These are phyloP conservation scores for Lunularia cruciata DNA, from an alignment of 225 moss, liverwort and hornwort genomes.

Conservation along the genomic window DNA sequence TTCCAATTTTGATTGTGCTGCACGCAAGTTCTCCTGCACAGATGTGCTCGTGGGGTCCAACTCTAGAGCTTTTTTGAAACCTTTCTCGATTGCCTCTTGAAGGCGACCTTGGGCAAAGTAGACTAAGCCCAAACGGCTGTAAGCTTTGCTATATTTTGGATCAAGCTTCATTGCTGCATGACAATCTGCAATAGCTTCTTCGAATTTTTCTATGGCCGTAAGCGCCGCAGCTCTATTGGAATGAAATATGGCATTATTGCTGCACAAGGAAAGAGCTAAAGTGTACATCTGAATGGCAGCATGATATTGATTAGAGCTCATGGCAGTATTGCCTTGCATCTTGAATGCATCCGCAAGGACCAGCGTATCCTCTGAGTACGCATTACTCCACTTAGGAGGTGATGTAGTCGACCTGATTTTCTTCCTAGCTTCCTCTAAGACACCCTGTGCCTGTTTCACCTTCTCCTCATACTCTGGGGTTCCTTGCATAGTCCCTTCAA, in stretches of 20 bases:
- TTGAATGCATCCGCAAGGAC: slow-evolving; percentile 69
- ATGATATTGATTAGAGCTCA: slow-evolving; percentile 45
- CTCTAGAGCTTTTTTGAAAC: slow-evolving; percentile 55
- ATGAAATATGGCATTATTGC: slow-evolving; percentile 54
- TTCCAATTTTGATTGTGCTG: slow-evolving; percentile 52
- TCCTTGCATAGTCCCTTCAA: slow-evolving; percentile 39
- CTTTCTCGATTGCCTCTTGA: slow-evolving; percentile 58
- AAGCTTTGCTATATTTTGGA: slow-evolving; percentile 59
- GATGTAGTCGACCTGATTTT: slow-evolving; percentile 22
- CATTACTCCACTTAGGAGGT: slow-evolving; percentile 28
- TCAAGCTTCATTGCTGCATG: slow-evolving; percentile 56
- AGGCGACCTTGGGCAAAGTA: slow-evolving; percentile 57
- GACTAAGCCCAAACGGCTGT: slow-evolving; percentile 56
- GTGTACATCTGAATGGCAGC: slow-evolving; percentile 63
- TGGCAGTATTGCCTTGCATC: slow-evolving; percentile 54
- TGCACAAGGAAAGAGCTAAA: slow-evolving; percentile 53
- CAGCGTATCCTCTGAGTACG: slow-evolving; percentile 38
- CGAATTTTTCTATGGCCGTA: slow-evolving; percentile 51
- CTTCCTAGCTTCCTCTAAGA: slow-evolving; percentile 45
- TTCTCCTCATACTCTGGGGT: slow-evolving; percentile 43
- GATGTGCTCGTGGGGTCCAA: slow-evolving; percentile 53
- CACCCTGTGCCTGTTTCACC: slow-evolving; percentile 36
- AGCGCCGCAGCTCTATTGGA: slow-evolving; percentile 68
- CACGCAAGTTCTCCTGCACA: slow-evolving; percentile 50
- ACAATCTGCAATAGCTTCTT: slow-evolving; percentile 62